A percentile compares a stretch with the other conserved stretches of the same genome.
These are phyloP conservation scores for Aspergillus spinulosporus DNA, from an alignment of 2,329 filamentous ascomycete species.

Conservation along the genomic window DNA sequence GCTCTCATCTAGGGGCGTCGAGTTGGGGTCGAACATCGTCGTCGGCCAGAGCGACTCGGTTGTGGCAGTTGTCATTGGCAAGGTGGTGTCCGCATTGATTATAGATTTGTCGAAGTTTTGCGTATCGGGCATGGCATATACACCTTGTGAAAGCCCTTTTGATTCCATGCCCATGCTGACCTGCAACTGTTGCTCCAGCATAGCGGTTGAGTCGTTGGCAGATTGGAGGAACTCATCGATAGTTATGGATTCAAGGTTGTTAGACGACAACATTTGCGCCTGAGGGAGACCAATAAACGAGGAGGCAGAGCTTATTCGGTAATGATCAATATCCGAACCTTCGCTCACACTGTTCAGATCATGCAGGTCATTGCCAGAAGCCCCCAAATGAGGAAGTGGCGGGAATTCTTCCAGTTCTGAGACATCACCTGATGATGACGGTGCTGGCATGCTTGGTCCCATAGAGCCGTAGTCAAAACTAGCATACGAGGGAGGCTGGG, in stretches of 20 bases:
- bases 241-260: conserved; percentile 43
- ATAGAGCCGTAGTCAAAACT: conserved; percentile 48
- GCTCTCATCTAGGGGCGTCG: conserved; percentile 33
- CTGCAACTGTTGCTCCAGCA: conserved; percentile 43
- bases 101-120: conserved; percentile 26
- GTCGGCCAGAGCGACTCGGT: conserved; percentile 38
- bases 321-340: conserved; percentile 42
- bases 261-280: conserved; percentile 42
- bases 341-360: conserved; percentile 46
- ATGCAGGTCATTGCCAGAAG: conserved; percentile 34
- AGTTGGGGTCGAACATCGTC: conserved; percentile 34
- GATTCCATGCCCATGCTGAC: conserved; percentile 38
- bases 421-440: conserved; percentile 51
- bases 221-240: conserved; percentile 48
- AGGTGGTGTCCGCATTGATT: conserved; percentile 19
- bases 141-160: conserved; percentile 34
- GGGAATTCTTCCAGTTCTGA: conserved; percentile 51
- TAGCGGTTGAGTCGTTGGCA: conserved; percentile 42
- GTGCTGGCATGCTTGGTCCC: conserved; percentile 40
- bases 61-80: conserved; percentile 29
- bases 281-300: conserved; percentile 46
- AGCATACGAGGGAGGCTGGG: conserved; percentile 48
- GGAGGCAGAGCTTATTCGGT: conserved; percentile 45
- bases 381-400: conserved; percentile 33
- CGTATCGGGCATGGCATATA: conserved; percentile 31